phyloP scores from a whole-genome alignment of 495 filamentous ascomycete species.

The Aspergillus funiculosus region DNA sequence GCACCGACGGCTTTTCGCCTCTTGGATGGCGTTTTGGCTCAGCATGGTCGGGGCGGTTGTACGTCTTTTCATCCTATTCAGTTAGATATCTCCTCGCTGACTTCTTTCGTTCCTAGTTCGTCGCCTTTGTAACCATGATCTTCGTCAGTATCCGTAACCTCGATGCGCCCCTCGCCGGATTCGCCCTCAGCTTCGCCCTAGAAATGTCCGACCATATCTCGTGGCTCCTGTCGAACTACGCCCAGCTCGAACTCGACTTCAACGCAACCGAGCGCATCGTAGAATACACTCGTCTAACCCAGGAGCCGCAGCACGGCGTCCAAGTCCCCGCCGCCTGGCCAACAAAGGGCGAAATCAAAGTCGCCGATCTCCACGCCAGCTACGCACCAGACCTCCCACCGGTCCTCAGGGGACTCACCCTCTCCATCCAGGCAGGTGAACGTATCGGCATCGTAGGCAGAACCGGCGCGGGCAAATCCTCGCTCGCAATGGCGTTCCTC shows the following conservation, averaged over 20 bases:
- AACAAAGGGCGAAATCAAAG: conserved; percentile 59
- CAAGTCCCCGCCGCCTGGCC: conserved; percentile 65
- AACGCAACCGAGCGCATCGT: conserved; percentile 71
- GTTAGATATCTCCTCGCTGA: conserved; percentile 40
- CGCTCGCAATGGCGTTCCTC: conserved; percentile 42
- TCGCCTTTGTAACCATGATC: conserved; percentile 56
- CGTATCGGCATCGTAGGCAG: conserved; percentile 66
- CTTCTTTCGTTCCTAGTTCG: conserved; percentile 50
- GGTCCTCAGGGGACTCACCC: conserved; percentile 60
- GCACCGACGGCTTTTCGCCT: conserved; percentile 65
- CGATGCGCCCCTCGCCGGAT: conserved; percentile 66
- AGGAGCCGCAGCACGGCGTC: conserved; percentile 46
- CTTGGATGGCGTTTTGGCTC: conserved; percentile 56
- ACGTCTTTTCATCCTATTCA: neutral
- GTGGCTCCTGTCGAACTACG: conserved; percentile 29
- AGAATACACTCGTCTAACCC: conserved; percentile 61
- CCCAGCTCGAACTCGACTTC: conserved; percentile 57
- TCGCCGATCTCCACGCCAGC: conserved; percentile 56
- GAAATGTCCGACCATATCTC: conserved; percentile 36
- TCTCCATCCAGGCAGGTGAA: conserved; percentile 55
- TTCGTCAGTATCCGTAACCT: conserved; percentile 43
- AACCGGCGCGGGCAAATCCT: conserved; percentile 48
- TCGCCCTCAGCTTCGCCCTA: conserved; percentile 52
- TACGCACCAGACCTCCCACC: conserved; percentile 65
- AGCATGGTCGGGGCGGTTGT: conserved; percentile 14